Base-by-base conservation (phyloP, 192 early-diverging fungal genomes). In the Coemansia sp. region DNA sequence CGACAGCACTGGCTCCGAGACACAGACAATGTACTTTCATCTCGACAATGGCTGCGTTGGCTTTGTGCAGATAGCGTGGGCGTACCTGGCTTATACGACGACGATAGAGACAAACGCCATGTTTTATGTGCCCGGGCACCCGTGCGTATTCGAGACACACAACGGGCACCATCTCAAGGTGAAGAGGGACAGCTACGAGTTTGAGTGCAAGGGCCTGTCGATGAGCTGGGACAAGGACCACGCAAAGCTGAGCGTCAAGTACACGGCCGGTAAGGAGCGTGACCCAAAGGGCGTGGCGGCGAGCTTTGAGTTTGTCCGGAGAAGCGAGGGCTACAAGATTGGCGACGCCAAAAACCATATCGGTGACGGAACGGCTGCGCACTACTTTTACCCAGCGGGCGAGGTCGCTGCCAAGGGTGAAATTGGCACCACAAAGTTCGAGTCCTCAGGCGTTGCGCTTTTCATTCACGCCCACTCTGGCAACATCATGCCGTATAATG, bases 11-110 rank as follows among this genome's bases (percentile, higher is more conserved):
- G 88, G 91, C 6, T 94, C 95, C 5, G 95, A 97, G 76, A 91
- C 86, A 26, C 92, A 94, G 67, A 91, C 91, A 12, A 87, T 93
- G 65, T 95, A 97, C 72, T 65, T 93, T 33, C 83, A 87, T 41
- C 84, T 85, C 9, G 75, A 89, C 50, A 68, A 83, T 18, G 95
- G 95, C 5, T 81, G 82, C 55, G 86, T 90, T 70, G 85, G 86
- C n/a, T 87, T 95, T 78, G 83, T 95, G 14, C 95, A 97, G 73
- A 79, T 96, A 71, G 92, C 92, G 58, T 94, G 94, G 83, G 93
- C 90, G 10, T 92, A 91, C 42, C 80, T 97, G 54, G 85, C 87
- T 73, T 85, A 85, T 50, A 74, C 50, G 15, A 73, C 87, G 41
- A 87, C 87, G 2, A 82, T 91, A 60, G 85, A 92, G 68, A 85